A percentile compares a stretch with the other conserved stretches of the same genome.
phyloP scores from a whole-genome alignment of 208 protist species.

The Zelonia costaricensis region DNA sequence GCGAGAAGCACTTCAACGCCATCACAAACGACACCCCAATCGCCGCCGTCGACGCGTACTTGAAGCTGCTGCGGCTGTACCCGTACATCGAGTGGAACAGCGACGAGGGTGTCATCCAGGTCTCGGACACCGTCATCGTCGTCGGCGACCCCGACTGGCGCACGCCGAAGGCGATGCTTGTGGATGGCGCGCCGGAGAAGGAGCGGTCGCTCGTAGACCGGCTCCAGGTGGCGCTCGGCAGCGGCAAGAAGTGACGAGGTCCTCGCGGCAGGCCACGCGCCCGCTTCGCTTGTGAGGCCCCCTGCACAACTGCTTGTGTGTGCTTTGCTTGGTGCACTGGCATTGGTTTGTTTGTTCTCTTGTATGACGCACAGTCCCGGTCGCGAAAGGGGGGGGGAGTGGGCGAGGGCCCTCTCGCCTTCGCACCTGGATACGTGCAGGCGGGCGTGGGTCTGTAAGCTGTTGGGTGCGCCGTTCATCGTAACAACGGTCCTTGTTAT shows the following conservation, averaged over 20 bases:
- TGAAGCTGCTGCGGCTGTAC: constrained; percentile 69
- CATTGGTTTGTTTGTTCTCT: no score
- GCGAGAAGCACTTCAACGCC: constrained; percentile 38
- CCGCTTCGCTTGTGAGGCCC: no score
- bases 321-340: no score
- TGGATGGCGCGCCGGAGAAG: constrained; percentile 52
- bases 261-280: no score
- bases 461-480: no score
- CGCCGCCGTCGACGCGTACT: constrained; percentile 65
- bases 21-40: constrained; percentile 64
- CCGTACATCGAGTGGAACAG: constrained; percentile 80
- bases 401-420: no score
- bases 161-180: constrained; percentile 51
- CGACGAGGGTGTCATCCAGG: constrained; percentile 68
- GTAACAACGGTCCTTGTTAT: no score
- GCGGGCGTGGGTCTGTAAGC: no score
- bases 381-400: no score
- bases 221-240: constrained; percentile 60
- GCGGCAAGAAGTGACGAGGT: constrained; percentile 56
- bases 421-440: no score
- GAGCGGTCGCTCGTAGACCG: constrained; percentile 59
- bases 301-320: no score
- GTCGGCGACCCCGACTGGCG: constrained; percentile 75
- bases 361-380: no score
- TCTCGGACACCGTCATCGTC: constrained; percentile 73